A percentile compares a stretch with the other conserved stretches of the same genome.
These are phyloP conservation scores for Ustilago loliicola DNA, from an alignment of 1,284 basidiomycete species.

Conservation along the genomic window DNA sequence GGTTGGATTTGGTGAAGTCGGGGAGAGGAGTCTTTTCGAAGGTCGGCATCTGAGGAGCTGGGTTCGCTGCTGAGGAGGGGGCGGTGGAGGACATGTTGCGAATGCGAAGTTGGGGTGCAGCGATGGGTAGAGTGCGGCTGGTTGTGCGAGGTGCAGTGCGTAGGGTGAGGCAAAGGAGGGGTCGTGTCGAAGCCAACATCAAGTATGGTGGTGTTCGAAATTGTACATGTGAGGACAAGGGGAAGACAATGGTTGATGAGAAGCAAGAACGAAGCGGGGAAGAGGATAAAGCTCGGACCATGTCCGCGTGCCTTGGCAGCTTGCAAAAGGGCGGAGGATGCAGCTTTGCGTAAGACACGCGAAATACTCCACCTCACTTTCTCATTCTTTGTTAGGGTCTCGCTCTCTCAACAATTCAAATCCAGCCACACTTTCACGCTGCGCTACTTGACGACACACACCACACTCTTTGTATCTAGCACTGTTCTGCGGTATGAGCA, in stretches of 20 bases:
- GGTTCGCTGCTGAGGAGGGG: background rate
- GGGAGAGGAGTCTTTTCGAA: constrained; percentile 53
- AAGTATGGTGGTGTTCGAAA: background rate
- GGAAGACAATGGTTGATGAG: background rate
- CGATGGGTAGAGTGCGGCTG: background rate
- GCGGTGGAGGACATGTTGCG: background rate
- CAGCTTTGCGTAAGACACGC: constrained; percentile 24
- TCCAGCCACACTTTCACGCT: background rate
- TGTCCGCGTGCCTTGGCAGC: constrained; percentile 18
- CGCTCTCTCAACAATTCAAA: background rate
- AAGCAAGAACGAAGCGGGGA: background rate
- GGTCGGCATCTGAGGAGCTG: constrained; percentile 35
- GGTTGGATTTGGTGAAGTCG: constrained; percentile 33
- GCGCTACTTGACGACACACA: background rate
- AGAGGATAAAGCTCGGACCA: constrained; percentile 16
- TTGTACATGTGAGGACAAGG: background rate
- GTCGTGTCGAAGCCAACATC: background rate
- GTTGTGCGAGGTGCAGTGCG: background rate
- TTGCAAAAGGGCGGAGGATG: background rate
- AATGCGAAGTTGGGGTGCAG: background rate
- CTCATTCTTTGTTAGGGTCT: background rate
- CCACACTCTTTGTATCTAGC: too few species aligned
- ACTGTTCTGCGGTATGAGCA: background rate
- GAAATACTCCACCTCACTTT: background rate
- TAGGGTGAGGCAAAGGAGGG: background rate